These are phyloP conservation scores for Lojkania enalia DNA, from an alignment of 2,329 filamentous ascomycete genomes.

Conservation along the genomic window DNA sequence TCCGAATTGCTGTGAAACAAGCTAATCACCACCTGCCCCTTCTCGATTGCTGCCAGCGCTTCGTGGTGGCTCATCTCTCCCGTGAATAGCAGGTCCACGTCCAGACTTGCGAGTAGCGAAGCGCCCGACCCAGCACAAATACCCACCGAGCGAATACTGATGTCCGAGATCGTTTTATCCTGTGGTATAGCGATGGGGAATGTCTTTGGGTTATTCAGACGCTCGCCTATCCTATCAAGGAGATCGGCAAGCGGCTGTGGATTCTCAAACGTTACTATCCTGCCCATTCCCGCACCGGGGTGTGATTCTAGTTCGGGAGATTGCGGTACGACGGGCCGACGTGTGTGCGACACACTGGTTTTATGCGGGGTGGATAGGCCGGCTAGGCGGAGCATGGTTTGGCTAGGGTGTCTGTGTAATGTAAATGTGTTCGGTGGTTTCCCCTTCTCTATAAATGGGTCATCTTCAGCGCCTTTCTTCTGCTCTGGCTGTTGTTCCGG, in stretches of 20 bases:
- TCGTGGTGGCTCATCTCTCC: conserved; percentile 95
- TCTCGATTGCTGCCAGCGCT: conserved; percentile 81
- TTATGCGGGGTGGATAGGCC: conserved; percentile 22
- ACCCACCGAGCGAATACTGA: conserved; percentile 69
- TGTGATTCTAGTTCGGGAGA: conserved; percentile 42
- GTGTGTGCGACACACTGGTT: conserved; percentile 49
- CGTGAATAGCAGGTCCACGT: conserved; percentile 82
- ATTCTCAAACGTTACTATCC: conserved; percentile 59
- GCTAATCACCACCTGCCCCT: conserved; percentile 78
- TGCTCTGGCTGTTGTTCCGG: conserved; percentile 8
- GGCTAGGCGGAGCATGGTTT: conserved; percentile 42
- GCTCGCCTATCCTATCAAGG: conserved; percentile 63
- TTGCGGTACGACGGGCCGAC: conserved; percentile 58
- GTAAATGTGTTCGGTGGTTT: conserved; percentile 49
- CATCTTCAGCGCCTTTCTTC: conserved; percentile 25
- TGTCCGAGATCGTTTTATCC: conserved; percentile 55
- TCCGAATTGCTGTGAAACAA: conserved; percentile 95
- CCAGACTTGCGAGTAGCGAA: conserved; percentile 68
- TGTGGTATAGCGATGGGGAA: conserved; percentile 68
- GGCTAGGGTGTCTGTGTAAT: conserved; percentile 55
- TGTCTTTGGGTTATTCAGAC: conserved; percentile 68
- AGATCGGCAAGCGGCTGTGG: conserved; percentile 60
- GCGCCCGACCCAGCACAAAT: conserved; percentile 90
- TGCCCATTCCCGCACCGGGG: conserved; percentile 62
- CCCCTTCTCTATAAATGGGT: conserved; percentile 44